A percentile compares a stretch with the other conserved stretches of the same genome.
Conservation (phyloP, 805 yeast genomes). For the Candida coquimbonensis region DNA sequence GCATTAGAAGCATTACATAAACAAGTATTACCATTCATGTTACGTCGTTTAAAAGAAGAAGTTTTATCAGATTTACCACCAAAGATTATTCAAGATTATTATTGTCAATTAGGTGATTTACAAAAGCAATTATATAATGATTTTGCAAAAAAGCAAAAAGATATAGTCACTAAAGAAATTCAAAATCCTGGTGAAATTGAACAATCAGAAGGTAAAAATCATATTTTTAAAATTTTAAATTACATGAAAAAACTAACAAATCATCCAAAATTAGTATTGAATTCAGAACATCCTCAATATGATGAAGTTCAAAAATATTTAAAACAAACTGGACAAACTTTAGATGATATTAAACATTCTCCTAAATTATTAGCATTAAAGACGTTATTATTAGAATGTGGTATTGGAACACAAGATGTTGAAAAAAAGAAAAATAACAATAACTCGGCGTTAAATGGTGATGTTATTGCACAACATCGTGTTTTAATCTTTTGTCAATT, state of each 20-base stretch:
- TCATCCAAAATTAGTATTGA: slow-evolving; percentile 87
- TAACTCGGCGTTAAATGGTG: slow-evolving; percentile 21
- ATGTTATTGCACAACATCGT: slow-evolving; percentile 87
- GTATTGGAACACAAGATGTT: slow-evolving; percentile 48
- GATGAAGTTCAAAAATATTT: slow-evolving; percentile 59
- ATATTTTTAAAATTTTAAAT: slow-evolving; percentile 94
- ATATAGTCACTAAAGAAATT: slow-evolving; percentile 59
- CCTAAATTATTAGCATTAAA: slow-evolving; percentile 84
- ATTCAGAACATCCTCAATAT: slow-evolving; percentile 77
- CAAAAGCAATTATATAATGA: slow-evolving; percentile 85
- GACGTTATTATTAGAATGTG: slow-evolving; percentile 82
- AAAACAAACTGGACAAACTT: slow-evolving; percentile 45
- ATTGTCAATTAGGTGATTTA: slow-evolving; percentile 88
- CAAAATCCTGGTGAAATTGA: slow-evolving; percentile 39
- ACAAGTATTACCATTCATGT: slow-evolving; percentile 93
- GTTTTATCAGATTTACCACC: slow-evolving; percentile 96
- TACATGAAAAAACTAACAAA: slow-evolving; percentile 96
- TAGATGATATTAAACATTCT: slow-evolving; percentile 75
- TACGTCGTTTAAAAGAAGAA: slow-evolving; percentile 92
- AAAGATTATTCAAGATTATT: slow-evolving; percentile 95
- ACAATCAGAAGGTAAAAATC: slow-evolving; percentile 66
- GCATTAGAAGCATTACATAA: slow-evolving; percentile 95
- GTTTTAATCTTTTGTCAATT: slow-evolving; percentile 93
- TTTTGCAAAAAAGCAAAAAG: slow-evolving; percentile 81
- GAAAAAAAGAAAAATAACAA: slow-evolving; percentile 31